A percentile compares a stretch with the other conserved stretches of the same genome.
These are phyloP conservation scores for Gossypium arboreum DNA, from an alignment of 345 rosid genomes.

Conservation along the genomic window DNA sequence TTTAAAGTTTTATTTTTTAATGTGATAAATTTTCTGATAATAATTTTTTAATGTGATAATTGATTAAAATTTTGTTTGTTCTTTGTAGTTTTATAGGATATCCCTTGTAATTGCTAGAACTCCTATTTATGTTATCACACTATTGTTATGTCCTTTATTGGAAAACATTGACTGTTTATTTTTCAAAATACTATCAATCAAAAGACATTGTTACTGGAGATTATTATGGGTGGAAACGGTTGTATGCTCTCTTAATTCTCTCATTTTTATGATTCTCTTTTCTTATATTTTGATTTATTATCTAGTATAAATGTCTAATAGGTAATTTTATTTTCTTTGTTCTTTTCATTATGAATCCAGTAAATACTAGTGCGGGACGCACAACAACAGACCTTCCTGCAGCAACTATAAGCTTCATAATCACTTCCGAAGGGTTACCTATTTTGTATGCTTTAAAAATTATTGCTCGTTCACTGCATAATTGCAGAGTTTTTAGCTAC, in stretches of 20 bases:
- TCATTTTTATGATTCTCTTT: slow-evolving; percentile 10
- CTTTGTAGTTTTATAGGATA: neutral
- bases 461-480: slow-evolving; percentile 57
- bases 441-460: slow-evolving; percentile 57
- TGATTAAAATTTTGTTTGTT: neutral
- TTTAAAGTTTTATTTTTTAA: neutral
- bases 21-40: neutral
- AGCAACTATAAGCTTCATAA: slow-evolving; percentile 31
- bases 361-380: slow-evolving; percentile 30
- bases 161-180: neutral
- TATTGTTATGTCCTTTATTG: neutral
- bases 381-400: slow-evolving; percentile 30
- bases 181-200: neutral
- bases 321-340: neutral
- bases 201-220: neutral
- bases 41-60: neutral
- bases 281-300: neutral
- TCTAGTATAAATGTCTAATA: neutral
- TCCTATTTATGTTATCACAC: neutral
- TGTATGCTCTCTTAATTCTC: slow-evolving; percentile 5
- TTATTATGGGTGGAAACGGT: neutral
- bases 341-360: slow-evolving; percentile 35
- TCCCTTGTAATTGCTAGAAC: neutral
- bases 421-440: slow-evolving; percentile 44
- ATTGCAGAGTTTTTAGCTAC: slow-evolving; percentile 61